Conservation (phyloP, 2,329 filamentous ascomycete species). For the Alternaria sp. region DNA sequence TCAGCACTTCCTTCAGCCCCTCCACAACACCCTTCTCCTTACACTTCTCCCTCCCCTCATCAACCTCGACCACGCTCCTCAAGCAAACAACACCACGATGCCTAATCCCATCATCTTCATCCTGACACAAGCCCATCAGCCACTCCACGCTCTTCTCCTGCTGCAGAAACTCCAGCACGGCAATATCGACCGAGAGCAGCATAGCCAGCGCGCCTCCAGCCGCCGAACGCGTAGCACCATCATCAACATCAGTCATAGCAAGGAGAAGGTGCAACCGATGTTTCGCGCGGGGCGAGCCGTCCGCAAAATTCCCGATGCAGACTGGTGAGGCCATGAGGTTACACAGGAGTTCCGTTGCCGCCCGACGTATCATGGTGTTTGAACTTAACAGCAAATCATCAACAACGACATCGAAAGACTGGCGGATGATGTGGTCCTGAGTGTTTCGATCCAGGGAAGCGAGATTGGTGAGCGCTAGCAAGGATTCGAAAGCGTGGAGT, state of each 20-base stretch:
- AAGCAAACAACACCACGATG: constrained; percentile 78
- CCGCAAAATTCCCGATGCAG: constrained; percentile 73
- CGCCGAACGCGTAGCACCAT: constrained; percentile 78
- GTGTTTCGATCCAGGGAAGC: constrained; percentile 75
- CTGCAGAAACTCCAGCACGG: constrained; percentile 74
- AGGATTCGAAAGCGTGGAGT: constrained; percentile 85
- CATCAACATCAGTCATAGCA: constrained; percentile 86
- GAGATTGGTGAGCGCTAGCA: constrained; percentile 93
- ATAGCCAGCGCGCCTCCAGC: constrained; percentile 89
- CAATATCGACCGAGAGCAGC: constrained; percentile 78
- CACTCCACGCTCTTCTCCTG: constrained; percentile 74
- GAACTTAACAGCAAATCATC: constrained; percentile 84
- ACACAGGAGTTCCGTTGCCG: constrained; percentile 87
- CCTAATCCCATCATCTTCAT: constrained; percentile 71
- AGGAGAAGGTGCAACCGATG: constrained; percentile 83
- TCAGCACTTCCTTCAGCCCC: constrained; percentile 72
- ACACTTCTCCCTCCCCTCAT: constrained; percentile 45
- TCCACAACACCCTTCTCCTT: constrained; percentile 71
- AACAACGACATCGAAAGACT: constrained; percentile 72
- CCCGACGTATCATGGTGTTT: constrained; percentile 79
- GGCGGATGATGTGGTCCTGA: constrained; percentile 73
- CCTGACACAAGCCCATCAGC: constrained; percentile 80
- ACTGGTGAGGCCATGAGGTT: constrained; percentile 79
- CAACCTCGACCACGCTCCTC: constrained; percentile 74
- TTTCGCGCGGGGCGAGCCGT: constrained; percentile 70